Percentiles rank a stretch among this genome's conserved stretches.
These are phyloP conservation scores for Entelexis sorbosivorans DNA, from an alignment of 1,139 yeast species.

Conservation along the genomic window DNA sequence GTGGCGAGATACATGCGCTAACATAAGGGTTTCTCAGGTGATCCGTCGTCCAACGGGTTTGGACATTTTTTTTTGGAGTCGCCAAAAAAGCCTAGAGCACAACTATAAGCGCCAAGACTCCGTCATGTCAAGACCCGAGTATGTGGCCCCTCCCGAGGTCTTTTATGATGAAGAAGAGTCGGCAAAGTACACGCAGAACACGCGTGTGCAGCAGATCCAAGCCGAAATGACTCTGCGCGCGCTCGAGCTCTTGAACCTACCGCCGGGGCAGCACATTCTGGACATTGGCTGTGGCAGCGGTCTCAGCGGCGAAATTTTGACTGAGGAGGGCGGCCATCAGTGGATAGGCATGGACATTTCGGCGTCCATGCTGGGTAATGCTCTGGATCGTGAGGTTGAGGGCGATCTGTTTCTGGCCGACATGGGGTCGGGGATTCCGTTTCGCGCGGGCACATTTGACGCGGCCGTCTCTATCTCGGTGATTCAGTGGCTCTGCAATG, in stretches of 20 bases:
- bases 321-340: slow-evolving; percentile 75
- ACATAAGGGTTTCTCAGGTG: background rate
- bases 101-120: background rate
- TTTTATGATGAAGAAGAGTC: slow-evolving; percentile 89
- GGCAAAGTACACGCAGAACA: slow-evolving; percentile 74
- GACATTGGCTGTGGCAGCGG: slow-evolving; percentile 99
- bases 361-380: slow-evolving; percentile 92
- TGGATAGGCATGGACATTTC: slow-evolving; percentile 98
- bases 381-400: slow-evolving; percentile 78
- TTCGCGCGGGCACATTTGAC: slow-evolving; percentile 92
- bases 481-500: slow-evolving; percentile 96
- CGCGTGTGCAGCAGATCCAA: slow-evolving; percentile 96
- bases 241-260: slow-evolving; percentile 67
- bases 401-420: slow-evolving; percentile 78
- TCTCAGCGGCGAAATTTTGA: slow-evolving; percentile 80
- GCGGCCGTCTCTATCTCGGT: slow-evolving; percentile 94
- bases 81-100: background rate
- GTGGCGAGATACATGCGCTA: background rate
- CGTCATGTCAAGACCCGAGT: slow-evolving; percentile 91
- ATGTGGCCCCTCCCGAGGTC: slow-evolving; percentile 93
- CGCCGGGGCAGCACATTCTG: slow-evolving; percentile 55
- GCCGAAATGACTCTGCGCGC: slow-evolving; percentile 96
- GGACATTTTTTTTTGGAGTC: background rate
- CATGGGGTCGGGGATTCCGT: slow-evolving; percentile 90
- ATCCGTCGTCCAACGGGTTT: background rate